Conservation (phyloP, 305 asterid genomes). For the Solanum hybrid region DNA sequence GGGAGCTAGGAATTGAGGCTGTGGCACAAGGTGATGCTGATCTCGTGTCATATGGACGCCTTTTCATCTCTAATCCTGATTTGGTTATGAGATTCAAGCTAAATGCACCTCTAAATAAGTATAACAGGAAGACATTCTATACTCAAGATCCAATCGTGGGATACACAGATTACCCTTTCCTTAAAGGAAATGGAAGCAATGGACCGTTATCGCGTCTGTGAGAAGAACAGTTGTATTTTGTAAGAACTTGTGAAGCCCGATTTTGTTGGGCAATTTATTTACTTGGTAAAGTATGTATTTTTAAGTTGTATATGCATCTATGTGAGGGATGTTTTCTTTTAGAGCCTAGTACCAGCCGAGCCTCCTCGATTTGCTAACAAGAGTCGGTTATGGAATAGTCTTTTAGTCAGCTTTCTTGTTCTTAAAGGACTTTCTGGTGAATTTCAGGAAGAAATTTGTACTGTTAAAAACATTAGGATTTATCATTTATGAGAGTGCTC, state of each 20-base stretch:
- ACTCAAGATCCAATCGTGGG: constrained; percentile 79
- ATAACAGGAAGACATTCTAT: constrained; percentile 65
- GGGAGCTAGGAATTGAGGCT: constrained; percentile 72
- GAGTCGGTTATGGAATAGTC: not conserved
- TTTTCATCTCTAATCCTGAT: constrained; percentile 81
- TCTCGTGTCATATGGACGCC: constrained; percentile 75
- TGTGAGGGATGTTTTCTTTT: not conserved
- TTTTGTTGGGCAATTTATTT: not conserved
- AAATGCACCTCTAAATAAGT: constrained; percentile 52
- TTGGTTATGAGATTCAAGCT: constrained; percentile 57
- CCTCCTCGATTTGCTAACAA: not conserved
- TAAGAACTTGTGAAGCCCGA: not conserved
- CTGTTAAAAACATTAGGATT: not conserved
- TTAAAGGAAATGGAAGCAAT: constrained; percentile 11
- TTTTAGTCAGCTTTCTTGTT: not conserved
- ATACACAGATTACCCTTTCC: constrained; percentile 72
- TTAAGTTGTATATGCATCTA: not conserved
- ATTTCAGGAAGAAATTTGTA: not conserved
- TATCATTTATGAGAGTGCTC: not conserved
- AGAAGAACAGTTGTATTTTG: not conserved
- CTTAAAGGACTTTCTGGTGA: not conserved
- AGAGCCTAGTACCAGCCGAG: not conserved
- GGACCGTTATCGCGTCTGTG: constrained; percentile 34
- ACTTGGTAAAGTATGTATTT: not conserved
- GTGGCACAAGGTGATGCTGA: constrained; percentile 68